Evolutionary conservation across 75 land plant genomes (phyloP).

Genomic region (Sequoia sempervirens): DNA sequence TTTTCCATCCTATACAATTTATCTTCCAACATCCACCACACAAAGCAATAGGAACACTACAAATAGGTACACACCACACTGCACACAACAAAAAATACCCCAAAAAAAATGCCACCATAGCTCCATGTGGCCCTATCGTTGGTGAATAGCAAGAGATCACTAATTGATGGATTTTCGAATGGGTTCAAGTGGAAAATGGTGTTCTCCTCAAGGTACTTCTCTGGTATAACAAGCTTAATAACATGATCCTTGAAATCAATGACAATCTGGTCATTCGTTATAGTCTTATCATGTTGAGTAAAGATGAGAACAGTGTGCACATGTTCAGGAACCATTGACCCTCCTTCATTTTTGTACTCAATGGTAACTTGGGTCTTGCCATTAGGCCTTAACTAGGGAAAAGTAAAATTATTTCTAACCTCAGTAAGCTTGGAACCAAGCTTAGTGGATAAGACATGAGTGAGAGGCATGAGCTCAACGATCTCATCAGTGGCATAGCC

Average conservation of each 20-base stretch:
- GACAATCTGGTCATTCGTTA: conserved; percentile 50
- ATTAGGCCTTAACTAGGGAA: conserved; percentile 42
- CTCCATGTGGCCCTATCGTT: too few relatives aligned
- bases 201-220: conserved; percentile 59
- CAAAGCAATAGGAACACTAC: too few relatives aligned
- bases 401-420: conserved; percentile 43
- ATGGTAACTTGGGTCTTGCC: conserved; percentile 47
- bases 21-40: too few relatives aligned
- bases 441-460: conserved; percentile 54
- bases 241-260: conserved; percentile 42
- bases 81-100: too few relatives aligned
- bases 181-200: conserved; percentile 69
- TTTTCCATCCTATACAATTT: too few relatives aligned
- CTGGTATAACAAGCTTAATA: conserved; percentile 35
- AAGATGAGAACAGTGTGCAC: too few relatives aligned
- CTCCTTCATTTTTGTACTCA: too few relatives aligned
- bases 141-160: too few relatives aligned
- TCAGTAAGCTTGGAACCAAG: conserved; percentile 42
- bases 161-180: too few relatives aligned
- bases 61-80: too few relatives aligned
- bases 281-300: conserved; percentile 52
- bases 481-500: conserved; percentile 68
- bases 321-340: too few relatives aligned
- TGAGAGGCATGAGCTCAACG: conserved; percentile 41
- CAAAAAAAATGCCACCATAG: too few relatives aligned